Evolutionary conservation across 495 filamentous ascomycete species (phyloP), one percentile per base, ranked within the genome.

Genomic region (Mytilinidion resinicola): DNA sequence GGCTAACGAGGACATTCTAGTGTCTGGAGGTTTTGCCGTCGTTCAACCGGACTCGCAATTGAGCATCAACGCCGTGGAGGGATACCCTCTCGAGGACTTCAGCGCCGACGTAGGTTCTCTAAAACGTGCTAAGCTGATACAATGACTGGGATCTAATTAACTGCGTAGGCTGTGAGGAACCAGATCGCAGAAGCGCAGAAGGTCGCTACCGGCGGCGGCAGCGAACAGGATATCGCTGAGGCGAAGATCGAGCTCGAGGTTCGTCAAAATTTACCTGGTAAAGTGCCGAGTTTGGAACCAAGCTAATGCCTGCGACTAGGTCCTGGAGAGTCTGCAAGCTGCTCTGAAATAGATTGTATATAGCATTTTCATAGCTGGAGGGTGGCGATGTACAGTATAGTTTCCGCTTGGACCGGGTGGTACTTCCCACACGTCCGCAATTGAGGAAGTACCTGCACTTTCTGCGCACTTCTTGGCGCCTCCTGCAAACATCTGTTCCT

Each of bases 171-270:
- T 44, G 83, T 91, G 64, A 75, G 79, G 64, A 82, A 84, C 59
- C 87, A 96, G 77, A 86, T 97, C 61, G 73, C 86, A 53, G 93
- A 99, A 78, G 89, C 92, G 59, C 88, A 95, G 78, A 96, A 96
- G 84, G 87, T 97, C 74, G 90, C 87, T 59, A 80, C 76, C 70
- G 93, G 93, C 65, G 83, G 80, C 69, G 93, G 93, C 67, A 96
- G 91, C 73, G 93, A 97, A 82, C 87, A 91, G 76, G 93, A 99
- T 70, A 88, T 96, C 74, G 91, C 91, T 56, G 93, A 97, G 83
- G 93, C 93, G 56, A 96, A 93, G 82, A 89, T 97, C 72, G 95
- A 99, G 80, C 77, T 99, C 62, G 93, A 97, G 88, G 93, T 96
- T 77, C 61, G 79, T 17, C 11, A 38, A 36, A 10, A 8, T 35